Conservation (phyloP, 208 protist genomes). For the Wallacemonas sp. region DNA sequence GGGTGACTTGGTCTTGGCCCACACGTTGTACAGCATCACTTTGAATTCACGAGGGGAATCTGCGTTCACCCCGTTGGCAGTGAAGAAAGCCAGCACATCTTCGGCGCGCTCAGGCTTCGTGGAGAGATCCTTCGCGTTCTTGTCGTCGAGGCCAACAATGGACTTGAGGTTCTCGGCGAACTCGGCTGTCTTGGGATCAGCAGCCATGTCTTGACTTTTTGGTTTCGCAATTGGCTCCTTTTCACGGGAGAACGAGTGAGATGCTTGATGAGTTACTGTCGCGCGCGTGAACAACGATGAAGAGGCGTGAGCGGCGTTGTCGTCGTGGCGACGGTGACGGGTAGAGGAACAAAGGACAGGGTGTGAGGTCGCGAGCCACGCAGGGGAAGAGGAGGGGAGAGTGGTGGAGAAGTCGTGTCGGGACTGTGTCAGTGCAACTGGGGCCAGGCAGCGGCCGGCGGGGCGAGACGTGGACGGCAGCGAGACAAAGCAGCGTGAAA, state of each 20-base stretch:
- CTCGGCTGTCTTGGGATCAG: constrained; percentile 8
- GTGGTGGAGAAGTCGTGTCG: constrained; percentile 1
- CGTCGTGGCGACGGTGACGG: no score
- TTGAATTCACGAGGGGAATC: constrained; percentile 72
- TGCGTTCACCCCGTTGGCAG: constrained; percentile 34
- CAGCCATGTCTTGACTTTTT: constrained; percentile 1
- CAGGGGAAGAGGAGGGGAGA: not conserved
- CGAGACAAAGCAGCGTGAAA: no score
- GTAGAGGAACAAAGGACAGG: no score
- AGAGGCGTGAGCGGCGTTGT: not conserved
- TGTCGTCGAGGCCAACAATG: constrained; percentile 88
- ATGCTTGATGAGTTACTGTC: not conserved
- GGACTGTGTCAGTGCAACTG: not conserved
- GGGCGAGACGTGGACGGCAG: no score
- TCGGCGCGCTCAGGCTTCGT: constrained; percentile 84
- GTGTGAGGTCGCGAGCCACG: no score
- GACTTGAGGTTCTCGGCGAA: constrained; percentile 52
- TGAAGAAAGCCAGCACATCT: constrained; percentile 82
- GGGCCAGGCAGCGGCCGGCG: no score
- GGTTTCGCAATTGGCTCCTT: constrained; percentile 7
- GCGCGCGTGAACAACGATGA: not conserved
- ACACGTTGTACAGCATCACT: constrained; percentile 86
- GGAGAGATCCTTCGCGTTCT: constrained; percentile 83
- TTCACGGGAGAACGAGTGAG: not conserved
- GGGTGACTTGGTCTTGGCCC: constrained; percentile 81